Conservation (phyloP, 2,329 filamentous ascomycete genomes). For the Berkeleyomyces basicola region DNA sequence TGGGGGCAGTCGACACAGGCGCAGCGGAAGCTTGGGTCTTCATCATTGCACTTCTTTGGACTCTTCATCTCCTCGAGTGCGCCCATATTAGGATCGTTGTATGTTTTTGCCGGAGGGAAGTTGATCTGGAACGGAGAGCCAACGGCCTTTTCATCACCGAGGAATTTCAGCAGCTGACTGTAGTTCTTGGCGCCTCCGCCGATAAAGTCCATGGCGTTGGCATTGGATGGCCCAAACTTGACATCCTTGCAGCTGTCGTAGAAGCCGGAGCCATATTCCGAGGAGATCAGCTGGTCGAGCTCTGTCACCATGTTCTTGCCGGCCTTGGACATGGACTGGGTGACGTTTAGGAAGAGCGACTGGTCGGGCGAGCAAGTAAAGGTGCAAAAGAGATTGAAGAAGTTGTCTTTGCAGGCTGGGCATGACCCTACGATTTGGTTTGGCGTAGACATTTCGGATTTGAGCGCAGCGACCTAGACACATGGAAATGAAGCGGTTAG, state of each 20-base stretch:
- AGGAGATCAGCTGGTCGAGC: conserved; percentile 74
- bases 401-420: conserved; percentile 94
- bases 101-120: conserved; percentile 39
- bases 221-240: conserved; percentile 90
- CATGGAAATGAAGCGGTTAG: neutral
- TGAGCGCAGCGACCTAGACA: conserved; percentile 55
- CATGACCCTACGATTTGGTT: conserved; percentile 83
- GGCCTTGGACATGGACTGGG: conserved; percentile 46
- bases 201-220: conserved; percentile 88
- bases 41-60: conserved; percentile 77
- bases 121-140: conserved; percentile 98
- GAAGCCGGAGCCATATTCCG: conserved; percentile 72
- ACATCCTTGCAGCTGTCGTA: conserved; percentile 98
- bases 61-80: conserved; percentile 43
- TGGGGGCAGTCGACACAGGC: conserved; percentile 84
- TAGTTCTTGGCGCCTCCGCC: conserved; percentile 90
- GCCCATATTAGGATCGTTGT: conserved; percentile 49
- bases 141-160: conserved; percentile 78
- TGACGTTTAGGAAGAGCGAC: conserved; percentile 88
- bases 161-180: conserved; percentile 69
- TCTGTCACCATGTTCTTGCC: conserved; percentile 53
- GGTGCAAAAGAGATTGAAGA: conserved; percentile 95
- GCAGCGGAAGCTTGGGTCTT: conserved; percentile 72
- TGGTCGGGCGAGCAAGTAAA: conserved; percentile 97
- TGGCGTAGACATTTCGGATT: conserved; percentile 70